phyloP scores from a whole-genome alignment of 2,329 filamentous ascomycete genomes.

The Fonsecaea pedrosoi region DNA sequence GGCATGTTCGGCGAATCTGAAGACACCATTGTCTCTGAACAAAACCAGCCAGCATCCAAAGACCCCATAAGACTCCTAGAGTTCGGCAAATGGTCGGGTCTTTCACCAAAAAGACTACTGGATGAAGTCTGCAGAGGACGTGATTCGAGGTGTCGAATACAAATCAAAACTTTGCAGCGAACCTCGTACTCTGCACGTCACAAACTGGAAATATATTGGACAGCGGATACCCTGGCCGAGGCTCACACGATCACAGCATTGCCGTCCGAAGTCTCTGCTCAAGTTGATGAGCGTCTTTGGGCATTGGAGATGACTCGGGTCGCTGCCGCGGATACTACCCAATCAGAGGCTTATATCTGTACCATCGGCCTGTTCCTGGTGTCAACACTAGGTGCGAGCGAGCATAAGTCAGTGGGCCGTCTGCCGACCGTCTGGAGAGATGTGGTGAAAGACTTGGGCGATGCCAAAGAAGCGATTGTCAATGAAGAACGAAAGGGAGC shows the following conservation, averaged over 20 bases:
- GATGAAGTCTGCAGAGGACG: constrained; percentile 86
- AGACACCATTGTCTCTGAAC: constrained; percentile 34
- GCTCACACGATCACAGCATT: constrained; percentile 52
- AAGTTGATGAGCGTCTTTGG: constrained; percentile 55
- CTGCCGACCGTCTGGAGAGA: constrained; percentile 83
- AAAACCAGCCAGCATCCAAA: constrained; percentile 43
- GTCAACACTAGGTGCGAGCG: constrained; percentile 77
- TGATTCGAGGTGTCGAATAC: constrained; percentile 72
- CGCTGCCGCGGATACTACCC: constrained; percentile 74
- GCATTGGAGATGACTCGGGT: constrained; percentile 76
- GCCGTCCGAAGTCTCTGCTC: constrained; percentile 50
- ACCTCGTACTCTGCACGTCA: constrained; percentile 78
- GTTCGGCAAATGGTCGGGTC: constrained; percentile 81
- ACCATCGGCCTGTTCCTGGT: constrained; percentile 82
- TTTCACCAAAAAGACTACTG: constrained; percentile 76
- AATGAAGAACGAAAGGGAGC: constrained; percentile 73
- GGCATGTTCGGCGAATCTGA: constrained; percentile 61
- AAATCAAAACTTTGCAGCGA: constrained; percentile 73
- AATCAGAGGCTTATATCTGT: constrained; percentile 86
- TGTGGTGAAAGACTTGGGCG: constrained; percentile 79
- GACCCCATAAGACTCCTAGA: constrained; percentile 71
- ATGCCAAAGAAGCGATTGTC: constrained; percentile 70
- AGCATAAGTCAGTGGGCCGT: constrained; percentile 82
- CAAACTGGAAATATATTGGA: constrained; percentile 77
- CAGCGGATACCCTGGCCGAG: constrained; percentile 68